Percentiles rank a stretch among this genome's conserved stretches.
Conservation (phyloP, 208 protist species). For the Wallacemonas collosoma region DNA sequence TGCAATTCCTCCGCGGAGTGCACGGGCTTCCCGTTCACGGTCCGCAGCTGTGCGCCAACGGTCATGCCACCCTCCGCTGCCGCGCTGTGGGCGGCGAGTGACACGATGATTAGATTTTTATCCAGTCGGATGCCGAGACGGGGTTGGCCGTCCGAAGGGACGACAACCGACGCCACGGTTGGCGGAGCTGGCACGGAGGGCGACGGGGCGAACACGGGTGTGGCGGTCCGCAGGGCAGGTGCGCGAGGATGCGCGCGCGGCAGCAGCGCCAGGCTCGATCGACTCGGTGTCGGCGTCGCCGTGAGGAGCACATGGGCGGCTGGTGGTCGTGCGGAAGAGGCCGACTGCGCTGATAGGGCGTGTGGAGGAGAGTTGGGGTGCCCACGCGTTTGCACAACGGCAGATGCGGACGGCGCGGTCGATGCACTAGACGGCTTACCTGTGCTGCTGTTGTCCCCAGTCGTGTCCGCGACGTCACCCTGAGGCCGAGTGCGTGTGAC, state of each 20-base stretch:
- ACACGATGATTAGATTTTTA: slow-evolving; percentile 4
- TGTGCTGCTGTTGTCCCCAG: neutral
- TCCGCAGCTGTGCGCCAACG: slow-evolving; percentile 10
- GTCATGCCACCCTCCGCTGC: slow-evolving; percentile 5
- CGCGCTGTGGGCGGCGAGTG: neutral
- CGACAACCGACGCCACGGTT: neutral
- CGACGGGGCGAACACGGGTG: too few relatives aligned
- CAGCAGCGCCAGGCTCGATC: neutral
- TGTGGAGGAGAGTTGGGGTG: slow-evolving; percentile 5
- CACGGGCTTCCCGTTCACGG: slow-evolving; percentile 13
- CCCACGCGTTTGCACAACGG: neutral
- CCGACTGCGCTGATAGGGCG: neutral
- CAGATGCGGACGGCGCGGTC: neutral
- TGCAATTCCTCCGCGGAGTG: slow-evolving; percentile 5
- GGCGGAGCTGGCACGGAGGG: too few relatives aligned
- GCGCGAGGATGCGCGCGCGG: neutral
- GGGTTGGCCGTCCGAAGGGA: neutral
- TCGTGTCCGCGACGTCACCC: too few relatives aligned
- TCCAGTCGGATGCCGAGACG: slow-evolving; percentile 11
- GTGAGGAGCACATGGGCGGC: too few relatives aligned
- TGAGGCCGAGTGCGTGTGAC: neutral
- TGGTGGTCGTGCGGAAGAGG: neutral
- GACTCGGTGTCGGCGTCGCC: neutral
- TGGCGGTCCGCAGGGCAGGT: neutral
- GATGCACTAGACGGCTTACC: neutral